A percentile compares a stretch with the other conserved stretches of the same genome.
phyloP scores from a whole-genome alignment of 441 rosid genomes.

The Syzygium malaccense region DNA sequence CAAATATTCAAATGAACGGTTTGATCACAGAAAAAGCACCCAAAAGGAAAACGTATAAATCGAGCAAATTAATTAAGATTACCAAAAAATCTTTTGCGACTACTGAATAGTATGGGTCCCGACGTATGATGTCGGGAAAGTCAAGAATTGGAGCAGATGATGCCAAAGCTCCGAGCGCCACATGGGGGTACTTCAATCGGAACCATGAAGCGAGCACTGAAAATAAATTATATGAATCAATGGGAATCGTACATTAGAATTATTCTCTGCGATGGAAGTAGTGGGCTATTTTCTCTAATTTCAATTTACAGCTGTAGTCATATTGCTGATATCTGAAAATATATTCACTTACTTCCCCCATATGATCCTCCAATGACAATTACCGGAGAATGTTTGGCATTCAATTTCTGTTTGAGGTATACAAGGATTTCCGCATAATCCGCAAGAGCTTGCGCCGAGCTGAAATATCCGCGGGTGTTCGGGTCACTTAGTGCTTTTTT shows the following conservation, averaged over 20 bases:
- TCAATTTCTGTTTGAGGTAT: background rate
- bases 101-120: conserved; percentile 23
- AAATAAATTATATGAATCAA: background rate
- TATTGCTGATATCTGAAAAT: background rate
- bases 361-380: conserved; percentile 75
- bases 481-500: conserved; percentile 38
- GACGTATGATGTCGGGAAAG: conserved; percentile 36
- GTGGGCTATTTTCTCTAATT: too few relatives aligned
- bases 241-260: too few relatives aligned
- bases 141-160: conserved; percentile 57
- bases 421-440: background rate
- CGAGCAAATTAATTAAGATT: background rate
- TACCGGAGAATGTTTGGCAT: conserved; percentile 22
- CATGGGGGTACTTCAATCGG: conserved; percentile 51
- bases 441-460: conserved; percentile 34
- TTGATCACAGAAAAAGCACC: background rate
- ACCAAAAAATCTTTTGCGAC: conserved; percentile 42
- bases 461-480: conserved; percentile 51
- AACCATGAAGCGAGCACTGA: conserved; percentile 61
- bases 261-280: too few relatives aligned
- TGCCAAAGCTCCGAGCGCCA: conserved; percentile 57
- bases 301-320: background rate
- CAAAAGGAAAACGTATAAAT: background rate
- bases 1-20: background rate
- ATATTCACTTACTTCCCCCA: conserved; percentile 54